These are phyloP conservation scores for Eucalyptus guilfoylei DNA, from an alignment of 345 rosid genomes.

Conservation along the genomic window DNA sequence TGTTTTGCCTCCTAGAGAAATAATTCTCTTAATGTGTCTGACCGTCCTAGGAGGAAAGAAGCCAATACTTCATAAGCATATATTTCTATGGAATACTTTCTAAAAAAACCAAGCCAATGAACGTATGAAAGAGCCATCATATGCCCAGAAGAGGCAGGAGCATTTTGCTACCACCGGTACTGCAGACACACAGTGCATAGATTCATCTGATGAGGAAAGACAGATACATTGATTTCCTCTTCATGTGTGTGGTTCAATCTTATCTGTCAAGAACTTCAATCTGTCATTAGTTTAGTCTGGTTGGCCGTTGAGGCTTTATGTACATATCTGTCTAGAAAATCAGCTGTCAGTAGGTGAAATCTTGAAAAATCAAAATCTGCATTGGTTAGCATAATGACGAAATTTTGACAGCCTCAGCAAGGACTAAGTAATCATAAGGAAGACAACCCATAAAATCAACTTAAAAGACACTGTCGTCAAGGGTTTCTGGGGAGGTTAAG, in stretches of 20 bases:
- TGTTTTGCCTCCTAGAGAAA: neutral
- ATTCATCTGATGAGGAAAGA: neutral
- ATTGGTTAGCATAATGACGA: neutral
- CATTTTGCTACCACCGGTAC: neutral
- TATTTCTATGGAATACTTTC: neutral
- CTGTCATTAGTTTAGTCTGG: neutral
- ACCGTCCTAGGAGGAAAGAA: neutral
- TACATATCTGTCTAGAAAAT: neutral
- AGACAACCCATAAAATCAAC: neutral
- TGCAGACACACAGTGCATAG: neutral
- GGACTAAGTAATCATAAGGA: neutral
- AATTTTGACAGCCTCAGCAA: neutral
- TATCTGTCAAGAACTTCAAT: neutral
- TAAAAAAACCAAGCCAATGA: neutral
- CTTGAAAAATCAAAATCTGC: neutral
- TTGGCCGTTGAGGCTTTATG: neutral
- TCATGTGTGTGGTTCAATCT: neutral
- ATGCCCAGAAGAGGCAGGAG: neutral
- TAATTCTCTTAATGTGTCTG: neutral
- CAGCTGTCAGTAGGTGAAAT: neutral
- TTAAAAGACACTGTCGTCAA: neutral
- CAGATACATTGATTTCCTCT: neutral
- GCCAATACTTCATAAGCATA: neutral
- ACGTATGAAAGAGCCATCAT: neutral
- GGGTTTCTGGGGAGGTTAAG: neutral